Percentiles rank a stretch among this genome's conserved stretches.
phyloP scores from a whole-genome alignment of 2,329 filamentous ascomycete species.

The Penicillium hordei region DNA sequence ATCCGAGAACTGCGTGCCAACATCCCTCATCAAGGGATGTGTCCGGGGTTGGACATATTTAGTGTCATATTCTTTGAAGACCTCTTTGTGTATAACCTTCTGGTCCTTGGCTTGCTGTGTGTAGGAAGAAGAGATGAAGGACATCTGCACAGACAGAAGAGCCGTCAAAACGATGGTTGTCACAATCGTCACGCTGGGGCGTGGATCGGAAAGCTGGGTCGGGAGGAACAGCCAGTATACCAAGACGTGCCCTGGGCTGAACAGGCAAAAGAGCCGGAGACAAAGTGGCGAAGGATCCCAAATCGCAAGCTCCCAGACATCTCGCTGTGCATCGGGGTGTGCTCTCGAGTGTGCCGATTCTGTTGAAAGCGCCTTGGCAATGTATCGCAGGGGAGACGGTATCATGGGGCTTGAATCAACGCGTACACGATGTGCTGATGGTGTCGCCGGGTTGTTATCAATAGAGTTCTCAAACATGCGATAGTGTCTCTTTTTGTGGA shows the following conservation, averaged over 20 bases:
- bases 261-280: constrained; percentile 79
- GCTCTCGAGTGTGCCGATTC: constrained; percentile 77
- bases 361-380: constrained; percentile 66
- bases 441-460: constrained; percentile 72
- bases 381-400: constrained; percentile 73
- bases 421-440: constrained; percentile 82
- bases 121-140: constrained; percentile 71
- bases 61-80: constrained; percentile 90
- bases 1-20: constrained; percentile 72
- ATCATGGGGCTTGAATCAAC: constrained; percentile 79
- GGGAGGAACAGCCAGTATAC: constrained; percentile 89
- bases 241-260: constrained; percentile 90
- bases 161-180: constrained; percentile 75
- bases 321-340: constrained; percentile 70
- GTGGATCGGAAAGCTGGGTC: constrained; percentile 69
- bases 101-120: constrained; percentile 83
- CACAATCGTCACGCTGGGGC: constrained; percentile 81
- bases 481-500: constrained; percentile 80
- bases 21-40: constrained; percentile 75
- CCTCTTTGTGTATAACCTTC: constrained; percentile 81
- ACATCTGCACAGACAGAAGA: constrained; percentile 74
- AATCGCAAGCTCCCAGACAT: constrained; percentile 92
- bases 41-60: constrained; percentile 91
- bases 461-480: constrained; percentile 86
- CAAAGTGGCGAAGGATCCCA: constrained; percentile 91